Conservation (phyloP, 2,329 filamentous ascomycete species). For the Fusarium sp. region DNA sequence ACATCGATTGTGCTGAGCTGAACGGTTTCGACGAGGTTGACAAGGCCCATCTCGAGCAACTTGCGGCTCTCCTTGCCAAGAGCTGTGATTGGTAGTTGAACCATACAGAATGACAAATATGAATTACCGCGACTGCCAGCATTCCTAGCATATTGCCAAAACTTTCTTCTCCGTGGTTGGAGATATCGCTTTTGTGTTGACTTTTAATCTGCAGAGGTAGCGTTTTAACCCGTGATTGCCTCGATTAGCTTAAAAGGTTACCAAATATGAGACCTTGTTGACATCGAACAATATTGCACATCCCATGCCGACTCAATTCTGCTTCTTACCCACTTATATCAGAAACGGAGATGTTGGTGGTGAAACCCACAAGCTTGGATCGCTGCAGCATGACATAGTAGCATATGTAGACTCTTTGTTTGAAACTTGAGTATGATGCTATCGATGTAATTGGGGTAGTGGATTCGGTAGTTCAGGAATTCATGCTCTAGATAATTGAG, state of each 20-base stretch:
- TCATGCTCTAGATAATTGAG: constrained; percentile 18
- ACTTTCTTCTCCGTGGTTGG: background rate
- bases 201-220: background rate
- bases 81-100: constrained; percentile 73
- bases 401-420: constrained; percentile 5
- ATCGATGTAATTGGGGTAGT: constrained; percentile 11
- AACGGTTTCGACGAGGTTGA: constrained; percentile 79
- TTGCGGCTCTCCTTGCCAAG: constrained; percentile 70
- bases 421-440: constrained; percentile 30
- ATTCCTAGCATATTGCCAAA: background rate
- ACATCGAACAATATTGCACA: constrained; percentile 13
- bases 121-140: background rate
- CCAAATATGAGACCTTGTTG: constrained; percentile 4
- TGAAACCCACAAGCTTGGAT: constrained; percentile 24
- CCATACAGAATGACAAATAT: constrained; percentile 4
- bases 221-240: constrained; percentile 2
- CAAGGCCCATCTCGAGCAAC: constrained; percentile 71
- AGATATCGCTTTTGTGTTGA: background rate
- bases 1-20: constrained; percentile 78
- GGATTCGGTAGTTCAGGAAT: constrained; percentile 11
- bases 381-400: constrained; percentile 20
- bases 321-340: constrained; percentile 19
- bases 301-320: background rate
- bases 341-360: constrained; percentile 20
- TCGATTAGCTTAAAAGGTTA: background rate